These are phyloP conservation scores for Fusarium sp. DNA, from an alignment of 2,329 filamentous ascomycete species.

Conservation along the genomic window DNA sequence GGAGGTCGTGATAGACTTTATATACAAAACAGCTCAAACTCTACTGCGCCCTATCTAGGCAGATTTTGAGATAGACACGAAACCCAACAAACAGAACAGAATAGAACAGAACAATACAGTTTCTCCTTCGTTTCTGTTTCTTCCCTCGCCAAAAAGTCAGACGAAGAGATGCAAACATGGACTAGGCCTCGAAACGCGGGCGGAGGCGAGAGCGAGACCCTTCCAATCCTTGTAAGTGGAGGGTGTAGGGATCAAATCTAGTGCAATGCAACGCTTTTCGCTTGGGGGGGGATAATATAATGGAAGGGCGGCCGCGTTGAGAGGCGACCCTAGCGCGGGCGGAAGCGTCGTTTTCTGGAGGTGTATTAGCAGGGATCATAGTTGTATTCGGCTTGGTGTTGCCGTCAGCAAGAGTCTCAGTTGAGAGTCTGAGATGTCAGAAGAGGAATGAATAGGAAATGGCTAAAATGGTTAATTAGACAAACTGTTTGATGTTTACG, in stretches of 20 bases:
- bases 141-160: constrained; percentile 13
- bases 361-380: background rate
- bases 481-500: constrained; percentile 9
- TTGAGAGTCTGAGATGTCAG: background rate
- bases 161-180: constrained; percentile 21
- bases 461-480: constrained; percentile 12
- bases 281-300: constrained; percentile 23
- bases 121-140: constrained; percentile 20
- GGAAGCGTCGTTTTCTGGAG: background rate
- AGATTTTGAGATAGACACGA: constrained; percentile 5
- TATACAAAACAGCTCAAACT: constrained; percentile 18
- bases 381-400: constrained; percentile 15
- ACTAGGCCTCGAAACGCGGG: constrained; percentile 31
- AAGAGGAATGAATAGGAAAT: background rate
- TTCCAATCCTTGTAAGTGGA: constrained; percentile 14
- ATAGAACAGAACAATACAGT: background rate
- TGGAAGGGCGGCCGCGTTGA: constrained; percentile 38
- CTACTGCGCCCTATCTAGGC: constrained; percentile 19
- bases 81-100: constrained; percentile 7
- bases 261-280: constrained; percentile 31
- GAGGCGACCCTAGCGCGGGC: constrained; percentile 37
- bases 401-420: constrained; percentile 17
- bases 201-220: constrained; percentile 15
- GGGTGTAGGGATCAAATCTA: background rate
- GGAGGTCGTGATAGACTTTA: constrained; percentile 25